phyloP scores from a whole-genome alignment of 2,329 filamentous ascomycete species.

The Fusarium buxicola region DNA sequence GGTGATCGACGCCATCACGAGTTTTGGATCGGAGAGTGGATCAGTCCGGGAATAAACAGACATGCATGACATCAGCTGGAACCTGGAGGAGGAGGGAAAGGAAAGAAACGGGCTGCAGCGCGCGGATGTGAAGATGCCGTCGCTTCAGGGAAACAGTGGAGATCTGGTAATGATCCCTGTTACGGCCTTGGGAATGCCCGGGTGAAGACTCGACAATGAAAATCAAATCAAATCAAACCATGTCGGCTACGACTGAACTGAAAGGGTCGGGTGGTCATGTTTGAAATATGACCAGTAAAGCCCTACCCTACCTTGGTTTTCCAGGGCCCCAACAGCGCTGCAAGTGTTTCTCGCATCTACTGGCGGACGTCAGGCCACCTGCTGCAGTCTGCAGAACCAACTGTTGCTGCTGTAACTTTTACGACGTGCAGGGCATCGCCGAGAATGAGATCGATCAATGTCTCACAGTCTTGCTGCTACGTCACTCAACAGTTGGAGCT shows the following conservation, averaged over 20 bases:
- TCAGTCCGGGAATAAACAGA: slow-evolving; percentile 15
- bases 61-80: too few species aligned
- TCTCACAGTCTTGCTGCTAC: slow-evolving; percentile 18
- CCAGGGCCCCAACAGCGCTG: background rate
- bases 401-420: background rate
- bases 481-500: slow-evolving; percentile 10
- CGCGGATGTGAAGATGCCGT: background rate
- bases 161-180: background rate
- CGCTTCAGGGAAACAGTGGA: background rate
- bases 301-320: too few species aligned
- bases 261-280: too few species aligned
- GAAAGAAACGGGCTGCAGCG: background rate
- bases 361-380: slow-evolving; percentile 4
- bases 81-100: background rate
- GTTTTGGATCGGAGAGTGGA: slow-evolving; percentile 21
- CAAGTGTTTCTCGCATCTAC: slow-evolving; percentile 17
- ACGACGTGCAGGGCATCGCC: background rate
- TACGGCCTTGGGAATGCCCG: background rate
- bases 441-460: slow-evolving; percentile 16
- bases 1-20: slow-evolving; percentile 33
- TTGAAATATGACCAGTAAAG: too few species aligned
- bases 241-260: too few species aligned
- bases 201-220: background rate
- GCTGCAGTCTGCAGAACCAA: too few species aligned
- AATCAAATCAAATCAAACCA: slow-evolving; percentile 9